These are phyloP conservation scores for Kregervanrija fluxuum DNA, from an alignment of 805 yeast genomes.

Conservation along the genomic window DNA sequence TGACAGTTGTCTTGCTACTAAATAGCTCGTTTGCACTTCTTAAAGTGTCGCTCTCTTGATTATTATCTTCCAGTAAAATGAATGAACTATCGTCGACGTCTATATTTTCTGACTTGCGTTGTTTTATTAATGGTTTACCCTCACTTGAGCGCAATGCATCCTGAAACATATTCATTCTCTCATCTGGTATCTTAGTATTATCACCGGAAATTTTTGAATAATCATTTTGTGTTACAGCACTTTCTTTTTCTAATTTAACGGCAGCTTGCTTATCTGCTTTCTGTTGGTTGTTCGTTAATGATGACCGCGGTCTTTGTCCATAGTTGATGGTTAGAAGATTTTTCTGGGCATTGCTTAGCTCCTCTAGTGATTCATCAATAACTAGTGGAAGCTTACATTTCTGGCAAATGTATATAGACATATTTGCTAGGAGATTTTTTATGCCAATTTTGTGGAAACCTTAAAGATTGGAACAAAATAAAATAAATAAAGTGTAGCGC, in stretches of 20 bases:
- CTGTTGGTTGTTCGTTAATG: background rate
- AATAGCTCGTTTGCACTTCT: conserved; percentile 5
- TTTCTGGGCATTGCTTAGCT: conserved; percentile 47
- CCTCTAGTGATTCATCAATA: conserved; percentile 48
- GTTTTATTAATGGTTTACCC: conserved; percentile 16
- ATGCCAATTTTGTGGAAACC: too few relatives aligned
- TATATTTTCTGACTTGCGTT: conserved; percentile 4
- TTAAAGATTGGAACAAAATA: background rate
- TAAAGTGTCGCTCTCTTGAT: too few relatives aligned
- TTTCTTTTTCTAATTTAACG: too few relatives aligned
- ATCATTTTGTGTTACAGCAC: background rate
- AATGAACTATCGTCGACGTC: conserved; percentile 23
- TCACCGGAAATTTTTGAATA: conserved; percentile 18
- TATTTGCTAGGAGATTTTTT: too few relatives aligned
- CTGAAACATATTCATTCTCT: conserved; percentile 31
- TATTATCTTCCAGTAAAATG: conserved; percentile 18
- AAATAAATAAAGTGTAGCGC: background rate
- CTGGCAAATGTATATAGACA: conserved; percentile 39
- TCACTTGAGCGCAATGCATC: conserved; percentile 22
- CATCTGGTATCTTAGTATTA: conserved; percentile 29
- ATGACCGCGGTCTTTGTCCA: conserved; percentile 16
- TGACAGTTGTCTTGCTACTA: conserved; percentile 23
- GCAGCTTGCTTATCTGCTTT: too few relatives aligned
- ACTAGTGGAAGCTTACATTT: conserved; percentile 52
- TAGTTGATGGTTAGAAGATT: conserved; percentile 37